Evolutionary conservation across 495 filamentous ascomycete species (phyloP).

Genomic region (Penicillium ucsense): DNA sequence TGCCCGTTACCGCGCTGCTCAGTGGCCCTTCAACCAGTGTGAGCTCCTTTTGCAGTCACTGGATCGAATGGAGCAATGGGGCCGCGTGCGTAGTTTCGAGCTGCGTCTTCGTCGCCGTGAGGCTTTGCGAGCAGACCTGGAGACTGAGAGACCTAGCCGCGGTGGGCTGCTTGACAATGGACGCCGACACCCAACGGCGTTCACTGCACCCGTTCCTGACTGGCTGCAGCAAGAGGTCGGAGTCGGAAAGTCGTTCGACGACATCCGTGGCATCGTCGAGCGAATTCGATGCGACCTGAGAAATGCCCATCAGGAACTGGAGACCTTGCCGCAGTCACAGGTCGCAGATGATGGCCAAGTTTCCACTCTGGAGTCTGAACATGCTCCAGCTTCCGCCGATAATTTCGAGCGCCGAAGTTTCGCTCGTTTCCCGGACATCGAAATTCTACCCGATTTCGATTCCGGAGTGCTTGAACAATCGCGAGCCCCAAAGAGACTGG

Average conservation of each 20-base stretch:
- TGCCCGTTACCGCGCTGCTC: slow-evolving; percentile 50
- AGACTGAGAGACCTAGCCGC: background rate
- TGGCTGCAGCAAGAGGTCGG: slow-evolving; percentile 26
- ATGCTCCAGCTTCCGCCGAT: background rate
- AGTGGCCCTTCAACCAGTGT: slow-evolving; percentile 50
- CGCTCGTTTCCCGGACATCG: slow-evolving; percentile 51
- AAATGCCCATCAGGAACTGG: slow-evolving; percentile 1
- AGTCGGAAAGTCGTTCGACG: slow-evolving; percentile 17
- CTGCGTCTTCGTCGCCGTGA: slow-evolving; percentile 20
- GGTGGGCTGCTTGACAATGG: background rate
- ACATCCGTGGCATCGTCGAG: slow-evolving; percentile 21
- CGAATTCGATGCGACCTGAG: slow-evolving; percentile 12
- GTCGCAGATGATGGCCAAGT: background rate
- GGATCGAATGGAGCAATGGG: slow-evolving; percentile 50
- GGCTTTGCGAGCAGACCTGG: slow-evolving; percentile 4
- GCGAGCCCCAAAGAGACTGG: no score
- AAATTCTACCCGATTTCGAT: no score
- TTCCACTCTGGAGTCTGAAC: background rate
- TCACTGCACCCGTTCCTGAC: slow-evolving; percentile 19
- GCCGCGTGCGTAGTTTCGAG: slow-evolving; percentile 27
- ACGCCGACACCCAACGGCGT: slow-evolving; percentile 13
- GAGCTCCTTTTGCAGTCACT: slow-evolving; percentile 51
- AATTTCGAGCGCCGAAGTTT: slow-evolving; percentile 2
- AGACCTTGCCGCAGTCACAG: background rate
- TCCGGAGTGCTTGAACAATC: no score